Percentiles rank a stretch among this genome's conserved stretches.
Evolutionary conservation across 805 yeast genomes (phyloP).

Genomic region (Kodamaea laetipori): DNA sequence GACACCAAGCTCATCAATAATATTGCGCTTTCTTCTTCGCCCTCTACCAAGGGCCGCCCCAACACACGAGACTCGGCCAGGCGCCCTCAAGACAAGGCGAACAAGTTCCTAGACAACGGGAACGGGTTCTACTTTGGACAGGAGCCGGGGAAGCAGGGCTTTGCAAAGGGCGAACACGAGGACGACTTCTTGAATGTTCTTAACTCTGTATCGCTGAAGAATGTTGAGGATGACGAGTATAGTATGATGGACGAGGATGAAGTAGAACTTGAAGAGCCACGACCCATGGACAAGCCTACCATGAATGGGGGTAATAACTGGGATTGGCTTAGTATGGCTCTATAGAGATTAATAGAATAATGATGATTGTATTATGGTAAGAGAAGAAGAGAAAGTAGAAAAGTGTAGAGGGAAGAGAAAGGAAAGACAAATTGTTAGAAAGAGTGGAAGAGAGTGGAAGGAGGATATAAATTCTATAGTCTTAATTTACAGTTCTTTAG

Average conservation of each 20-base stretch:
- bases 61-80: background rate
- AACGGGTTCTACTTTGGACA: conserved; percentile 14
- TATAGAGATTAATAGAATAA: conserved; percentile 15
- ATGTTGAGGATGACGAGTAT: conserved; percentile 11
- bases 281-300: conserved; percentile 4
- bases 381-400: background rate
- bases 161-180: conserved; percentile 16
- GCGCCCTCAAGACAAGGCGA: background rate
- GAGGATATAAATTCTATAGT: too few species aligned
- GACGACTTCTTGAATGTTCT: conserved; percentile 21
- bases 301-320: conserved; percentile 28
- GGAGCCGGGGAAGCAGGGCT: background rate
- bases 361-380: background rate
- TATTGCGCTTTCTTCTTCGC: conserved; percentile 12
- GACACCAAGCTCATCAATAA: conserved; percentile 14
- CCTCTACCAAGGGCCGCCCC: conserved; percentile 1
- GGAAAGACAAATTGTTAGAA: too few species aligned
- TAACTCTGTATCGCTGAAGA: conserved; percentile 14
- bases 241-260: conserved; percentile 12
- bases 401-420: background rate
- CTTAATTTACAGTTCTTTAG: too few species aligned
- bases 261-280: conserved; percentile 11
- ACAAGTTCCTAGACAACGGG: conserved; percentile 11
- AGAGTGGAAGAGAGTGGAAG: background rate
- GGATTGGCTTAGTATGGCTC: conserved; percentile 51